Base-by-base conservation (phyloP, 176 grass and related monocot genomes). In the Panicum miliaceum region DNA sequence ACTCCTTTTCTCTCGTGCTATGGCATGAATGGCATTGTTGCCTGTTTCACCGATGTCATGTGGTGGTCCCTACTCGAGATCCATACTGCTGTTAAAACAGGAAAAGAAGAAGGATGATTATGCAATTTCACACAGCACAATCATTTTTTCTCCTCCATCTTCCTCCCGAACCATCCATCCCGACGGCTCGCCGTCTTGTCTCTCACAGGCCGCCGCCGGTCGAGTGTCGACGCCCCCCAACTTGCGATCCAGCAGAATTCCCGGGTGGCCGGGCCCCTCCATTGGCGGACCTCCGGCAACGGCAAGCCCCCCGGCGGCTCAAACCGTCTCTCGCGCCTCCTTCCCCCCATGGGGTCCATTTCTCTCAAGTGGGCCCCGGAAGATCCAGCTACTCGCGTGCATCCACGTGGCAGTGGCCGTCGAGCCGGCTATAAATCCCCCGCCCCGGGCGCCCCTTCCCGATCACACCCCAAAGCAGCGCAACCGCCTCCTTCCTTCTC, bases 351-450 rank as follows among this genome's bases (percentile, higher is more conserved):
- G 77, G 77, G 77, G 42, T 8, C 77, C 58, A 18, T 20, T 18
- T 6, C 15, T 32, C 43, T 20, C 27, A 12, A 23, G 80, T 19
- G 66, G 79, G 36, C 0, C 66, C 79, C n/a, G 3, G 54, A 2
- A 70, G 8, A 2, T 14, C 11, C 56, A 59, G 36, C 38, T 62
- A 60, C 1, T 81, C 46, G 20, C 20, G 32, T 1, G 4, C 8
- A 29, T 40, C 64, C 72, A 50, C 59, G 81, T 88, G 48, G 87
- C 57, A 26, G 25, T 32, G 23, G 14, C 26, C 9, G 25, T 11
- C 9, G 46, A 56, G 2, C 72, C 64, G n/a, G 45, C 72, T 90
- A 89, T 85, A 90, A 82, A 78, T 86, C 20, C 71, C 19, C 78
- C 38, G 1, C 20, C 47, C 36, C 6, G 67, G 15, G 1, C 53